phyloP scores from a whole-genome alignment of 139 green algal species.

The Coccomyxa sp. region DNA sequence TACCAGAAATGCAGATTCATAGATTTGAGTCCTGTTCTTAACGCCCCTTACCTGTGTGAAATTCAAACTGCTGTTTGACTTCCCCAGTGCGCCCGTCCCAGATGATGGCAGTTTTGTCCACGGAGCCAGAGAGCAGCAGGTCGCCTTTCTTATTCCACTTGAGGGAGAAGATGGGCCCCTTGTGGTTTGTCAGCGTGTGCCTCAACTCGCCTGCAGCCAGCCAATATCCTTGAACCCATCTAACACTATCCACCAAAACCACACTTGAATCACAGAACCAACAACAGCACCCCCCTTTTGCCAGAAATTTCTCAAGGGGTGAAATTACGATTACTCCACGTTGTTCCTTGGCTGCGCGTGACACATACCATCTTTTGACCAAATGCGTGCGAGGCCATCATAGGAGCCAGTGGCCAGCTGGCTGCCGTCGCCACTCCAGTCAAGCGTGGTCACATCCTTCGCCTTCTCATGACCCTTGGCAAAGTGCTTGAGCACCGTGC shows the following conservation, averaged over 20 bases:
- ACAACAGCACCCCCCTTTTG: background rate
- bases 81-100: constrained; percentile 73
- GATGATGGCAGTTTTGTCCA: constrained; percentile 82
- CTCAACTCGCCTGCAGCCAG: constrained; percentile 60
- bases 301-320: too few species aligned
- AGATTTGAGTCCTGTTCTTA: too few species aligned
- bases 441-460: constrained; percentile 89
- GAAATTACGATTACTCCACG: too few species aligned
- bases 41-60: constrained; percentile 50
- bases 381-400: constrained; percentile 80
- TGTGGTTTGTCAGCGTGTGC: constrained; percentile 71
- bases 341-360: too few species aligned
- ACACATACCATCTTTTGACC: constrained; percentile 66
- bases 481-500: constrained; percentile 41
- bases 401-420: constrained; percentile 86
- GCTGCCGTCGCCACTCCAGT: constrained; percentile 82
- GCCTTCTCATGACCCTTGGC: constrained; percentile 33
- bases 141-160: constrained; percentile 89
- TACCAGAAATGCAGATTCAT: background rate
- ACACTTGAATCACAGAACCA: too few species aligned
- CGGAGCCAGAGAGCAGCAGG: constrained; percentile 77
- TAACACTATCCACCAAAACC: background rate
- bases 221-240: background rate
- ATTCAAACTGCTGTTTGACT: constrained; percentile 71
- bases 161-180: constrained; percentile 85